Base-by-base conservation (phyloP, 345 rosid species). In the Draba incana region DNA sequence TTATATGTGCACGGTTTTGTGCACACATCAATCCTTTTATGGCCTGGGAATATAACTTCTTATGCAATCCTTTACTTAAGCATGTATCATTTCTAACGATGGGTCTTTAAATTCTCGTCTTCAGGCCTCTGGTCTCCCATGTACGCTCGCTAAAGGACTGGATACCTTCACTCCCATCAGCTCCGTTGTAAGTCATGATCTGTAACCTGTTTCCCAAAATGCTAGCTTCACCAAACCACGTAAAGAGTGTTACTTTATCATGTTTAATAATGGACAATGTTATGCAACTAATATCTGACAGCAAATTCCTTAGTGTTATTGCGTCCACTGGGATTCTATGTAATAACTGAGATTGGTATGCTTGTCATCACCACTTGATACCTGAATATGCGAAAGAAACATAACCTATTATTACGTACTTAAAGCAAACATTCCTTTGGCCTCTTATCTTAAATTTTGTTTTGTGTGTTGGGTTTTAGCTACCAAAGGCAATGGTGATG, bases 161-260 rank as follows among this genome's bases (percentile, higher is more conserved):
- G 99, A 91, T 67, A 90, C 97, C 14, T 94, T 91, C 74, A 89
- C 99, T 4, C 96, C 97, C 2, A 91, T 94, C 71, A 89, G 92
- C 71, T 82, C 92, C 50, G 83, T 88, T 74, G 97, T 91, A 81
- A 85, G 96, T 75, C 53, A 61, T 63, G 11, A 52, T 58, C 44
- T 57, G 41, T 2, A 69, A 53, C 53, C 10, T 53, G 38, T 71
- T 58, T 12, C 20, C 37, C 24, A 66, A 43, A 57, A 20, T 41
- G 23, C 23, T 48, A 57, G 28, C 15, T 57, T 57, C 31, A 47
- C 20, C 8, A 37, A 45, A 13, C 14, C 24, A 63, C 25, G 20
- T 28, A 27, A 37, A 11, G 10, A 50, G 24, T 24, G 10, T 49
- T 23, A 15, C 15, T 30, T 11, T 46, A 5, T 44, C 7, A 31